These are phyloP conservation scores for Syzygium oleosum DNA, from an alignment of 345 rosid genomes.

Conservation along the genomic window DNA sequence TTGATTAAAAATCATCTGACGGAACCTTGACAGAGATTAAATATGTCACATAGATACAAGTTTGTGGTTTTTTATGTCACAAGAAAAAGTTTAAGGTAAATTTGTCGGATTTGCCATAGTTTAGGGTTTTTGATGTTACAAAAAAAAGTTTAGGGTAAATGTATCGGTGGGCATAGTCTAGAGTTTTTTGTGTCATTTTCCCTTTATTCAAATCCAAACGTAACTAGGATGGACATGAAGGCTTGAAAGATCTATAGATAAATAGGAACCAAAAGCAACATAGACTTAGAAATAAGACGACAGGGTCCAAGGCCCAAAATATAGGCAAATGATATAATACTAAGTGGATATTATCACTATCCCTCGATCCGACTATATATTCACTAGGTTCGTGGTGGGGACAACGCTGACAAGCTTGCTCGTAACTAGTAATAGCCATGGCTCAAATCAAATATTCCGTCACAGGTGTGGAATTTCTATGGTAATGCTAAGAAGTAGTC, in stretches of 20 bases:
- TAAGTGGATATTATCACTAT: too few relatives aligned
- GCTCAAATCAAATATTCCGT: background rate
- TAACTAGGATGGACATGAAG: background rate
- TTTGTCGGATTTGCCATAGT: too few relatives aligned
- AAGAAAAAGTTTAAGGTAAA: too few relatives aligned
- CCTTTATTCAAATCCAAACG: background rate
- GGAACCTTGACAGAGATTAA: too few relatives aligned
- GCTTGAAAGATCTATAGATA: background rate
- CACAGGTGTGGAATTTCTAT: background rate
- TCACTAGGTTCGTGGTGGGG: background rate
- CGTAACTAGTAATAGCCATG: rapidly evolving
- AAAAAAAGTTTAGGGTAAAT: too few relatives aligned
- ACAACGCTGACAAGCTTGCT: background rate
- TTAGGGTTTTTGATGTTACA: too few relatives aligned
- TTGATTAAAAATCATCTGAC: too few relatives aligned
- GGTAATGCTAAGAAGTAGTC: background rate
- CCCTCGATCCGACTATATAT: too few relatives aligned
- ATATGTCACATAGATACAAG: too few relatives aligned
- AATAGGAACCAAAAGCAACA: background rate
- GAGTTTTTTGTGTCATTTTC: too few relatives aligned
- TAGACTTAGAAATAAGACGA: background rate
- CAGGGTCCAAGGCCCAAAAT: background rate
- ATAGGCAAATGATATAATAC: background rate
- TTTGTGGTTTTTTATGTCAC: too few relatives aligned
- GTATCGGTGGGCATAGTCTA: too few relatives aligned